Conservation (phyloP, 2,329 filamentous ascomycete genomes). For the Colletotrichum cuscutae region DNA sequence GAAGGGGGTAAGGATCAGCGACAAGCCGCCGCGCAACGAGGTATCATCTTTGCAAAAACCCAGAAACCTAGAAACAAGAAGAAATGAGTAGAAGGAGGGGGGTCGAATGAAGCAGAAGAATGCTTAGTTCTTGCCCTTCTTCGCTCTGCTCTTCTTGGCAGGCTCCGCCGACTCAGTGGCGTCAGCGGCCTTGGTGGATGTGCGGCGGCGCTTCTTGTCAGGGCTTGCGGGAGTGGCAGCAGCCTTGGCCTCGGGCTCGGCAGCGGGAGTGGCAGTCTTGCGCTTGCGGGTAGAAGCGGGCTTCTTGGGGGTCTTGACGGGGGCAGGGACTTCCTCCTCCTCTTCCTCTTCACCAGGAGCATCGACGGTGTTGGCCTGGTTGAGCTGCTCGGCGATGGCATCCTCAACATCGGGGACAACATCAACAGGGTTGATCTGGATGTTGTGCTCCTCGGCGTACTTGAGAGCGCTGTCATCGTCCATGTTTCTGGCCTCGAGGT, state of each 20-base stretch:
- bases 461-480: constrained; percentile 67
- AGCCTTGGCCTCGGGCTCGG: constrained; percentile 50
- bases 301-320: constrained; percentile 69
- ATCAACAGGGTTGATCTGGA: constrained; percentile 63
- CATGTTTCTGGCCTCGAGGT: constrained; percentile 69
- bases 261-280: constrained; percentile 62
- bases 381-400: constrained; percentile 69
- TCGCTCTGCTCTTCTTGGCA: constrained; percentile 60
- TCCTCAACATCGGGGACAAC: constrained; percentile 58
- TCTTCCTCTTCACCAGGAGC: constrained; percentile 56
- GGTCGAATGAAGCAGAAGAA: constrained; percentile 6
- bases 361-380: constrained; percentile 52
- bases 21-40: constrained; percentile 29
- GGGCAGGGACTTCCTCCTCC: constrained; percentile 49
- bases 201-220: constrained; percentile 72
- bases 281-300: constrained; percentile 62
- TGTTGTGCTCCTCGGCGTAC: constrained; percentile 69
- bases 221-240: constrained; percentile 61
- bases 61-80: constrained; percentile 33
- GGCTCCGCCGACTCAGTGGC: constrained; percentile 60
- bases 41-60: constrained; percentile 37
- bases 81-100: background rate
- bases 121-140: constrained; percentile 34
- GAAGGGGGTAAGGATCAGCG: background rate
- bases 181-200: constrained; percentile 64